Conservation (phyloP, 2,329 filamentous ascomycete species). For the Sporothrix luriei region DNA sequence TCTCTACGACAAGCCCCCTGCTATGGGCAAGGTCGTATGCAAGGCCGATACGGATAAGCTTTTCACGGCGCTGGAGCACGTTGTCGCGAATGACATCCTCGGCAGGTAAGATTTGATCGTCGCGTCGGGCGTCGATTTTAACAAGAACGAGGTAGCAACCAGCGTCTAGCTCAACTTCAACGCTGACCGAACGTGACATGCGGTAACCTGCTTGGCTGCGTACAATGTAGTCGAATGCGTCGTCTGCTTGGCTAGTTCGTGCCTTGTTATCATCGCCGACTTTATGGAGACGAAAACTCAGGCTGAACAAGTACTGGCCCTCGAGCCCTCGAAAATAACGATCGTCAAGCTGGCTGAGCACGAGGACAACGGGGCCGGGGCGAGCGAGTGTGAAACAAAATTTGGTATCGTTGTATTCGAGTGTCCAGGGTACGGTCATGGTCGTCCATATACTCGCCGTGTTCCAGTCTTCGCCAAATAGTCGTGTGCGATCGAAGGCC, state of each 20-base stretch:
- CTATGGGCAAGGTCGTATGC: constrained; percentile 63
- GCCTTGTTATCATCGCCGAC: not conserved
- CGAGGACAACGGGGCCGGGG: constrained; percentile 60
- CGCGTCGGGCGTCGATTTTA: constrained; percentile 56
- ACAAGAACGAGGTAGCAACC: constrained; percentile 62
- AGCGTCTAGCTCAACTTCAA: constrained; percentile 60
- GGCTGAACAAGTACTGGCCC: constrained; percentile 58
- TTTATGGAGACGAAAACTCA: constrained; percentile 48
- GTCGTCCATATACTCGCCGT: constrained; percentile 63
- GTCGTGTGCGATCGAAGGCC: constrained; percentile 62
- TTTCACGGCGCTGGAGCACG: constrained; percentile 56
- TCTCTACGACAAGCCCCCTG: constrained; percentile 57
- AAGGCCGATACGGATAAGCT: constrained; percentile 60
- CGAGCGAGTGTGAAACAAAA: constrained; percentile 61
- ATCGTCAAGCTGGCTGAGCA: constrained; percentile 63
- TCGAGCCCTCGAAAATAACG: constrained; percentile 64
- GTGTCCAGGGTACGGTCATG: constrained; percentile 63
- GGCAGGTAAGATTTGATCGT: constrained; percentile 49
- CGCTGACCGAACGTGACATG: constrained; percentile 61
- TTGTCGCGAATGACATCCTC: constrained; percentile 61
- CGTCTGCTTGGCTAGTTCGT: constrained; percentile 45
- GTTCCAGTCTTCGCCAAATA: constrained; percentile 63
- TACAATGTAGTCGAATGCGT: constrained; percentile 60
- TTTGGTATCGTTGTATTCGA: constrained; percentile 62
- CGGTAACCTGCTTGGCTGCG: constrained; percentile 61